Evolutionary conservation across 108 stramenopile species (phyloP).

Genomic region (Aurantiochytrium sp.): DNA sequence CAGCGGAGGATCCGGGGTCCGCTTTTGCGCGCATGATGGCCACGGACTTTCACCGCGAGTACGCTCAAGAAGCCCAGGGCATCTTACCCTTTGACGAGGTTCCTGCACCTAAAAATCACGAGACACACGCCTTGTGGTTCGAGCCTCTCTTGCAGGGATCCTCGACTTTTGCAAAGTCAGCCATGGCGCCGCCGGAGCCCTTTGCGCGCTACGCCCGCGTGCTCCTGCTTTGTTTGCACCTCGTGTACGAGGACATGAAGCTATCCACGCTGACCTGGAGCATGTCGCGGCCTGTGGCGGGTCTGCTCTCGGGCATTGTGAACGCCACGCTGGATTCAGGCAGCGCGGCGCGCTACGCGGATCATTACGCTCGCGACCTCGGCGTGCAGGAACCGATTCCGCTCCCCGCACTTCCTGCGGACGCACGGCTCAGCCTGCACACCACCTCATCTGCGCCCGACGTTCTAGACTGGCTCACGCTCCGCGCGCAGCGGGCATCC

Average conservation of each 20-base stretch:
- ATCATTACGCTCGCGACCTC: neutral
- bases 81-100: neutral
- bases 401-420: neutral
- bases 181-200: neutral
- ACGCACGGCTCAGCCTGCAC: neutral
- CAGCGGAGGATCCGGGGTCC: too few species aligned
- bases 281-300: neutral
- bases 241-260: neutral
- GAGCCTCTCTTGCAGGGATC: neutral
- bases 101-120: neutral
- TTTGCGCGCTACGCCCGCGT: neutral
- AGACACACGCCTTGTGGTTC: neutral
- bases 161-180: neutral
- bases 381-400: neutral
- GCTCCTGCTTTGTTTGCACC: neutral
- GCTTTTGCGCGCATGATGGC: slow-evolving; percentile 3
- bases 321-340: neutral
- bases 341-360: neutral
- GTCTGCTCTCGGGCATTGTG: neutral
- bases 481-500: neutral
- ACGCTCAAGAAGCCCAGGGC: neutral
- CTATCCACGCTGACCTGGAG: neutral
- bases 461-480: neutral
- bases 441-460: neutral
- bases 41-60: slow-evolving; percentile 9